Evolutionary conservation across 768 basidiomycete species (phyloP), one percentile per base, ranked within the genome.

Genomic region (Mycena polygramma): DNA sequence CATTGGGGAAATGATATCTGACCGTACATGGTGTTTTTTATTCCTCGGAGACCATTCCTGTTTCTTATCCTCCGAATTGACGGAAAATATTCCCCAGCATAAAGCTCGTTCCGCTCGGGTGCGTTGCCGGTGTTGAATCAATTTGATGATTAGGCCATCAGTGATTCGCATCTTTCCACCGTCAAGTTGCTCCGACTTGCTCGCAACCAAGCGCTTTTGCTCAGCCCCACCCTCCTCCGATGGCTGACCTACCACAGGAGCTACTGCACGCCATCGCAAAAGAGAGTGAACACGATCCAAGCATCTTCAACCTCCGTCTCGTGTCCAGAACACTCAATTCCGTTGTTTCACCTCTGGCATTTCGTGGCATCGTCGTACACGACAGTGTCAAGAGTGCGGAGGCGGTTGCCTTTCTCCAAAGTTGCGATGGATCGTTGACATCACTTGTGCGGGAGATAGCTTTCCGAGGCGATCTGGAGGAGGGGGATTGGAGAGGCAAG

Each of bases 261-360:
- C 20, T 63, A 26, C 7, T 63, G 7, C 46, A 11, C 13, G n/a
- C 36, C 17, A 57, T 66, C 48, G 36, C 37, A 15, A 24, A 26
- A 2, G 46, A 37, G 8, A 20, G 57, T 5, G 64, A 66, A 26
- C n/a, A 48, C 24, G 26, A 48, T 9, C 11, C 45, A 2, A 35
- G n/a, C 14, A 57, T 72, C 3, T 22, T 67, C 43, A 39, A 36
- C 11, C 66, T 68, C 14, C 62, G 65, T 17, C 66, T 72, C 10
- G 63, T 64, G 7, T 72, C 65, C 26, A 63, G 63, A 68, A 52
- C 52, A 26, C 37, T 71, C 35, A 62, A 62, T 17, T 1, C n/a
- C 20, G 49, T 63, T 7, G 66, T 39, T 4, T 63, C 65, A 8
- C 55, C 65, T 13, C 15, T 52, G 41, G 63, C 61, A 5, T 64